These are phyloP conservation scores for Nitzschia sp. DNA, from an alignment of 108 stramenopile genomes.

Conservation along the genomic window DNA sequence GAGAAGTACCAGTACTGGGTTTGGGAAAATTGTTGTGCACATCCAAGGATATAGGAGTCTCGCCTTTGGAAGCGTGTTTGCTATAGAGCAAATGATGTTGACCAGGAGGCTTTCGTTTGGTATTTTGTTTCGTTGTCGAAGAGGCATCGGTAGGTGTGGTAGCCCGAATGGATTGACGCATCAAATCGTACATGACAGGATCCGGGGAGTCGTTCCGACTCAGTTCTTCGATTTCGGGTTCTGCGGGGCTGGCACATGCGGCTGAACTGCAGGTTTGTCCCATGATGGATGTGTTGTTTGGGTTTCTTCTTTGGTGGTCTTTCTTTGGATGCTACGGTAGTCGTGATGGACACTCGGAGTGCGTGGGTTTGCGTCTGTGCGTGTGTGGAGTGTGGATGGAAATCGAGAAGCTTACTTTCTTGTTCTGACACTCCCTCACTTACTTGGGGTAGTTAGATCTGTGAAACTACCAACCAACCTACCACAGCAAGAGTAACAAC, in stretches of 20 bases:
- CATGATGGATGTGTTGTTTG: constrained; percentile 1
- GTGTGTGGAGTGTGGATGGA: no score
- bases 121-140: background rate
- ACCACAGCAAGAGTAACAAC: no score
- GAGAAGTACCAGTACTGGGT: background rate
- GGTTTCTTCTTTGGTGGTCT: background rate
- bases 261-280: constrained; percentile 28
- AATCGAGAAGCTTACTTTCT: background rate
- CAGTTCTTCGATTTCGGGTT: constrained; percentile 12
- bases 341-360: background rate
- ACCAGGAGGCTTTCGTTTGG: constrained; percentile 24
- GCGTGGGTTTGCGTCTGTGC: no score
- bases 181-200: constrained; percentile 42
- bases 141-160: constrained; percentile 2
- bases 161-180: constrained; percentile 35
- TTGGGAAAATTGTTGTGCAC: no score
- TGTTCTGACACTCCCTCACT: no score
- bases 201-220: constrained; percentile 32
- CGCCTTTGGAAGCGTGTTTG: constrained; percentile 14
- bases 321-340: background rate
- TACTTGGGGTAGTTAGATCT: no score
- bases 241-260: background rate
- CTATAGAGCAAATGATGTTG: constrained; percentile 37
- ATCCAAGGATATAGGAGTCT: background rate
- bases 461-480: no score